Base-by-base conservation (phyloP, 768 basidiomycete genomes). In the Gymnopilus dilepis region DNA sequence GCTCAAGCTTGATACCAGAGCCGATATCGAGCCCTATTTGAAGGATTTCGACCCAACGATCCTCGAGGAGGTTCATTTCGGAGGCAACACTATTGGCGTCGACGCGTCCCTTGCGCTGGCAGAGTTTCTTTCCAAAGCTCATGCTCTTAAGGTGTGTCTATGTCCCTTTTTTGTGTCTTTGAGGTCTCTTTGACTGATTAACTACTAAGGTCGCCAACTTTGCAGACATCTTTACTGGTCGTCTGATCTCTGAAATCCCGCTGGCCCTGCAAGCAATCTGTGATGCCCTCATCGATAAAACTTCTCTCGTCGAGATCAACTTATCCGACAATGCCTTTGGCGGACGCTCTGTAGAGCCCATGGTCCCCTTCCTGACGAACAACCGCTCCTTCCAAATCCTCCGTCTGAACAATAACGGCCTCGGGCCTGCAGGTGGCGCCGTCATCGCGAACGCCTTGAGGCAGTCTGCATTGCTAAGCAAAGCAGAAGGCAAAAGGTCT, bases 271-370 rank as follows among this genome's bases (percentile, higher is more conserved):
- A 87, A 37, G 90, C 92, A 34, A 85, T 99, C 66, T 97, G 96
- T 73, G 86, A 94, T 68, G 88, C 95, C 12, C 86, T 99, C 62
- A 87, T 86, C 69, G 82, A 86, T 69, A 93, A 93, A 70, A 83
- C 87, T 4, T 86, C 90, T 3, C 88, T 99, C 50, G 81, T 90
- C 56, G 92, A 95, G 75, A 84, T 99, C 68, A 86, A 99, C 73
- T 86, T 99, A 55, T 91, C 88, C 69, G 97, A 99, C 73, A 99
- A 99, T 67, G 97, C 97, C 9, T 98, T 98, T 65, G 97, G 97
- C 21, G 95, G 94, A 33, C 89, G 96, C 70, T 95, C 92, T 31
- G 95, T 95, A 22, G 94, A 95, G 66, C 94, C 95, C 43, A 90
- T 99, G 76, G 95, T 95, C 53, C 88, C 89, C 17, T 92, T 97